Percentiles rank a stretch among this genome's conserved stretches.
Conservation (phyloP, 768 basidiomycete genomes). For the Panus rudis region DNA sequence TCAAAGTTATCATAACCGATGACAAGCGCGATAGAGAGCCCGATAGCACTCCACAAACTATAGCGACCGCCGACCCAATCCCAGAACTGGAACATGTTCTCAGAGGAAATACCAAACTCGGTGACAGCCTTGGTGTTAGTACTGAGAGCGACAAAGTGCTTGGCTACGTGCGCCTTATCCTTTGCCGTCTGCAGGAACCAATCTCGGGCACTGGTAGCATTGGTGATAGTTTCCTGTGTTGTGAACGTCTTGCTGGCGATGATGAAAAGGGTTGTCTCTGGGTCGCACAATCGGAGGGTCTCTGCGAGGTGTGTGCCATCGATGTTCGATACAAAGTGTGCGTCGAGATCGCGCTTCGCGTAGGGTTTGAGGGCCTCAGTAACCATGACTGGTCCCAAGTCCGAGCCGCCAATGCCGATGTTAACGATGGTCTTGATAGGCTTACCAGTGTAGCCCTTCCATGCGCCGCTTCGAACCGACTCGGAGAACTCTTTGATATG, state of each 20-base stretch:
- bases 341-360: slow-evolving; percentile 79
- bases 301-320: slow-evolving; percentile 97
- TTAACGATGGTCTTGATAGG: slow-evolving; percentile 92
- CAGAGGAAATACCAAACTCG: slow-evolving; percentile 81
- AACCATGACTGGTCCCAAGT: slow-evolving; percentile 98
- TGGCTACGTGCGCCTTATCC: slow-evolving; percentile 89
- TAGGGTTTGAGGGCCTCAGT: slow-evolving; percentile 95
- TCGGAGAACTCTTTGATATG: slow-evolving; percentile 93
- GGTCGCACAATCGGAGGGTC: slow-evolving; percentile 70
- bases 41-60: slow-evolving; percentile 97
- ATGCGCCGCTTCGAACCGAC: slow-evolving; percentile 73
- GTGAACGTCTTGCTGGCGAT: slow-evolving; percentile 99
- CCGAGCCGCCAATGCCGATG: slow-evolving; percentile 98
- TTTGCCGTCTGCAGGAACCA: slow-evolving; percentile 89
- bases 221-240: slow-evolving; percentile 99
- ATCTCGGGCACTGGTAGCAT: slow-evolving; percentile 85
- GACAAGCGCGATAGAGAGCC: slow-evolving; percentile 86
- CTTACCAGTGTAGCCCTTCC: slow-evolving; percentile 98
- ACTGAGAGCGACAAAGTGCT: slow-evolving; percentile 97
- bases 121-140: slow-evolving; percentile 95
- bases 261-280: slow-evolving; percentile 94
- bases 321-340: slow-evolving; percentile 94
- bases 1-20: slow-evolving; percentile 96
- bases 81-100: slow-evolving; percentile 99
- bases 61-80: slow-evolving; percentile 99